These are phyloP conservation scores for Suillus decipiens DNA, from an alignment of 768 basidiomycete species.

Conservation along the genomic window DNA sequence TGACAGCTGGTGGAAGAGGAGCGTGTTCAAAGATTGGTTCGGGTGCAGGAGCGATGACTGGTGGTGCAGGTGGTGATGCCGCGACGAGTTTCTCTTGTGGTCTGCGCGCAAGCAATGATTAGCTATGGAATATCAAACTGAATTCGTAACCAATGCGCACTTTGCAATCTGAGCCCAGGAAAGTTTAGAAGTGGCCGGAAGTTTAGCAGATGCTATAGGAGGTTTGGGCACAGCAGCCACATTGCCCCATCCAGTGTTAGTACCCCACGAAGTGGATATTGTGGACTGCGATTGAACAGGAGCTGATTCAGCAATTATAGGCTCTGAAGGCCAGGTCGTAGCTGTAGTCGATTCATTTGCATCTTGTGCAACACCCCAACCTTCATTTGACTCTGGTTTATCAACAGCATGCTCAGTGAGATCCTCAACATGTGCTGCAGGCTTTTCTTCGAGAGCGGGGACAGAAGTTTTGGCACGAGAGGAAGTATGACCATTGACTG, in stretches of 20 bases:
- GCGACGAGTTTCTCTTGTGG: conserved; percentile 65
- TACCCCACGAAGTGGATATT: conserved; percentile 36
- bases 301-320: conserved; percentile 15
- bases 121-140: conserved; percentile 8
- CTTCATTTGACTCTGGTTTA: conserved; percentile 22
- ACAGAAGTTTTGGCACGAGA: conserved; percentile 28
- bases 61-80: conserved; percentile 35
- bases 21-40: conserved; percentile 26
- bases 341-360: conserved; percentile 13
- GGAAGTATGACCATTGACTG: conserved; percentile 34
- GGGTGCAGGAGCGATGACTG: conserved; percentile 23
- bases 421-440: conserved; percentile 19
- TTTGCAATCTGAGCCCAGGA: conserved; percentile 88
- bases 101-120: conserved; percentile 34
- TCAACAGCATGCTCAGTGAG: conserved; percentile 17
- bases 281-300: conserved; percentile 18
- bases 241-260: conserved; percentile 41
- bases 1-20: conserved; percentile 29
- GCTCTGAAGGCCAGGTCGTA: conserved; percentile 17
- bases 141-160: conserved; percentile 39
- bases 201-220: conserved; percentile 41
- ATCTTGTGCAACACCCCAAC: conserved; percentile 17
- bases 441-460: conserved; percentile 37
- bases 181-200: conserved; percentile 72
- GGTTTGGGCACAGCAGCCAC: conserved; percentile 24